A percentile compares a stretch with the other conserved stretches of the same genome.
Conservation (phyloP, 345 rosid genomes). For the Lepidium sativum region DNA sequence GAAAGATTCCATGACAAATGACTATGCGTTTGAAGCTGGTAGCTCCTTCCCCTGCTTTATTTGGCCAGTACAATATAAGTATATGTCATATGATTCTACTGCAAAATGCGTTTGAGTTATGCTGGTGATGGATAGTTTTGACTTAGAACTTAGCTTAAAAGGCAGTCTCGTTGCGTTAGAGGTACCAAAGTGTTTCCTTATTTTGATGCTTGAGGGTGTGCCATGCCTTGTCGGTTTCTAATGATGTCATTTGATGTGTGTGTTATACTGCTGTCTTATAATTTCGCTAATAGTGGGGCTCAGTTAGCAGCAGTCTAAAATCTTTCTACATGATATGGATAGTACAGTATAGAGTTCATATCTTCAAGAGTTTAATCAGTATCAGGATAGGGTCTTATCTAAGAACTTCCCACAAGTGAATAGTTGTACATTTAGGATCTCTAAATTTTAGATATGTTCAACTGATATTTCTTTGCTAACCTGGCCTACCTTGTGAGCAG, state of each 20-base stretch:
- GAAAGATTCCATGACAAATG: conserved; percentile 82
- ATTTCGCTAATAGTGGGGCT: neutral
- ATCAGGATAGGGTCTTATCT: neutral
- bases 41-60: conserved; percentile 20
- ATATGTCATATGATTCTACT: conserved; percentile 6
- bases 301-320: neutral
- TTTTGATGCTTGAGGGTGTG: neutral
- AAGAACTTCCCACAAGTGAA: neutral
- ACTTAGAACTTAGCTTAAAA: neutral
- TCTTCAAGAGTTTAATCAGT: conserved; percentile 8
- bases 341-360: conserved; percentile 6
- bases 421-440: conserved; percentile 2
- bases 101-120: conserved; percentile 11
- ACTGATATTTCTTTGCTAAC: neutral
- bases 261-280: conserved; percentile 3
- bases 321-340: neutral
- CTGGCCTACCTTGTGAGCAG: conserved; percentile 34
- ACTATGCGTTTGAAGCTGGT: conserved; percentile 99
- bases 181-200: neutral
- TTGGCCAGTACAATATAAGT: neutral
- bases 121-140: neutral
- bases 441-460: neutral
- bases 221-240: neutral
- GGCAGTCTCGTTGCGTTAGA: neutral
- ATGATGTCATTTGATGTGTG: neutral